phyloP scores from a whole-genome alignment of 2,329 filamentous ascomycete genomes.

The Pseudocercospora macadamiae region DNA sequence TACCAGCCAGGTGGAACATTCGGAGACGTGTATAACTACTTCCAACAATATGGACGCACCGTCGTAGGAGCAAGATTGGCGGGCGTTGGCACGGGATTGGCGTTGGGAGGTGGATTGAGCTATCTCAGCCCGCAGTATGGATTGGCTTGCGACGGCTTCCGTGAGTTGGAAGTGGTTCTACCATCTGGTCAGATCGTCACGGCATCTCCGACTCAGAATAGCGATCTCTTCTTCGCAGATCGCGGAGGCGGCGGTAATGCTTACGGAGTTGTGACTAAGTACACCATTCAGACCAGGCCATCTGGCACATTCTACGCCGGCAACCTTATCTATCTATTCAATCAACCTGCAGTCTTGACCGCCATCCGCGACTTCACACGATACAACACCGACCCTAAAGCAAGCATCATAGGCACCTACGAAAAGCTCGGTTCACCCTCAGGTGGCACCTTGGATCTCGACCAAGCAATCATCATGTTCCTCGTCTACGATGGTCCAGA shows the following conservation, averaged over 20 bases:
- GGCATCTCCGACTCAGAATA: conserved; percentile 43
- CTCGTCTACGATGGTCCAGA: conserved; percentile 42
- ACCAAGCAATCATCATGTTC: conserved; percentile 40
- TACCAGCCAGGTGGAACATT: conserved; percentile 12
- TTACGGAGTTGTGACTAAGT: conserved; percentile 16
- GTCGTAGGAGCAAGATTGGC: conserved; percentile 9
- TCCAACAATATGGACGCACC: conserved; percentile 9
- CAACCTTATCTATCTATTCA: conserved; percentile 13
- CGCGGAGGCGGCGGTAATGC: conserved; percentile 58
- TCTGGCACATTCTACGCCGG: conserved; percentile 14
- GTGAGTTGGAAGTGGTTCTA: conserved; percentile 28
- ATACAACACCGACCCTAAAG: conserved; percentile 42
- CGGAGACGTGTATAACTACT: conserved; percentile 10
- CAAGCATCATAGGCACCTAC: conserved; percentile 40
- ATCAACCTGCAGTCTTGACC: conserved; percentile 5
- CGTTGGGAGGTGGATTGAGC: conserved; percentile 11
- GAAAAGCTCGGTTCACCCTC: conserved; percentile 37
- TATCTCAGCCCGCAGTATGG: conserved; percentile 24
- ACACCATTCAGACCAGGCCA: conserved; percentile 9
- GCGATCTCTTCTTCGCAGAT: conserved; percentile 57
- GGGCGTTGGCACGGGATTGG: conserved; percentile 9
- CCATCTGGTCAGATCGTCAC: conserved; percentile 30
- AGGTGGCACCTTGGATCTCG: conserved; percentile 34
- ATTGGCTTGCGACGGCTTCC: conserved; percentile 32
- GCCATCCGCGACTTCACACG: conserved; percentile 38